These are phyloP conservation scores for Cyclotella baltica DNA, from an alignment of 108 stramenopile genomes.

Conservation along the genomic window DNA sequence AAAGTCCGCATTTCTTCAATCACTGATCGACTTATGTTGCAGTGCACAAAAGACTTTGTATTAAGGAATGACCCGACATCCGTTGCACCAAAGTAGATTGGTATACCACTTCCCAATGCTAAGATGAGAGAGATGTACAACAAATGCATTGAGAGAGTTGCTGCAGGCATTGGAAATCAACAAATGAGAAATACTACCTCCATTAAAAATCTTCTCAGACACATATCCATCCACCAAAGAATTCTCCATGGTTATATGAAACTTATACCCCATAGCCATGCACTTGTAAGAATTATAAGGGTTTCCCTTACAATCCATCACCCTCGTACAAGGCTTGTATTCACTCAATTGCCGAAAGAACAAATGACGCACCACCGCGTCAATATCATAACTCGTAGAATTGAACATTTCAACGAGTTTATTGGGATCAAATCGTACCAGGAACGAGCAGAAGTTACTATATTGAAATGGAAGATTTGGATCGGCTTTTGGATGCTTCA, in stretches of 20 bases:
- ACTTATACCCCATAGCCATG: constrained; percentile 20
- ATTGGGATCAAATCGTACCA: constrained; percentile 5
- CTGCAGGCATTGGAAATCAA: neutral
- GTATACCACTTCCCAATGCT: constrained; percentile 21
- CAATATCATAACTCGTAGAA: constrained; percentile 19
- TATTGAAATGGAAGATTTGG: constrained; percentile 1
- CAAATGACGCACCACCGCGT: constrained; percentile 21
- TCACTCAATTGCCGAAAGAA: constrained; percentile 30
- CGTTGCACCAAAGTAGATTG: constrained; percentile 33
- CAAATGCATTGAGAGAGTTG: neutral
- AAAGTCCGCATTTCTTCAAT: constrained; percentile 27
- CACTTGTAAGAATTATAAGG: constrained; percentile 28
- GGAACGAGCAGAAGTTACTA: constrained; percentile 22
- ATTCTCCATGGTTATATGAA: constrained; percentile 36
- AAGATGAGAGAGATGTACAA: neutral
- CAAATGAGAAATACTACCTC: neutral
- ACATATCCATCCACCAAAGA: constrained; percentile 22
- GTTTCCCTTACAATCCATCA: constrained; percentile 8
- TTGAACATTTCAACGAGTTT: constrained; percentile 17
- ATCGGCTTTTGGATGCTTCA: constrained; percentile 17
- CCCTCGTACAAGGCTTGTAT: constrained; percentile 24
- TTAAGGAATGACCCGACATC: constrained; percentile 25
- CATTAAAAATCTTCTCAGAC: constrained; percentile 29
- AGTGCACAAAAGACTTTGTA: constrained; percentile 11
- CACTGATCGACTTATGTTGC: constrained; percentile 19